These are phyloP conservation scores for Lizonia empirigonia DNA, from an alignment of 2,329 filamentous ascomycete genomes.

Conservation along the genomic window DNA sequence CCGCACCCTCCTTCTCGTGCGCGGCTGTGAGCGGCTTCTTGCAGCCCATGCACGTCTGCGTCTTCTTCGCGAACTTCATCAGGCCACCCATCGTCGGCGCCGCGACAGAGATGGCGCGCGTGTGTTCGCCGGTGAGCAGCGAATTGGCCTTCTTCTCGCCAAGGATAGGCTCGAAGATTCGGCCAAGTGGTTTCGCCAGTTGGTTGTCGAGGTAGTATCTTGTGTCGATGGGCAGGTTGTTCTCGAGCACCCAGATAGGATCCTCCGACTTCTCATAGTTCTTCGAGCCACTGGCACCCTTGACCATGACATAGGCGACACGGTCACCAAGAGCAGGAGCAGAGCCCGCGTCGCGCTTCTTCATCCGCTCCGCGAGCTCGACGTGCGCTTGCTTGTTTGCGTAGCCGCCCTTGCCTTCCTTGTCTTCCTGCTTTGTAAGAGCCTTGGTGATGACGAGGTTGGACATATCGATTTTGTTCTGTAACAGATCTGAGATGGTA, in stretches of 20 bases:
- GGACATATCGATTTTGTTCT: constrained; percentile 98
- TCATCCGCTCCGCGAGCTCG: constrained; percentile 94
- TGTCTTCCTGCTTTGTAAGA: constrained; percentile 69
- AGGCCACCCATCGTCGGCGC: constrained; percentile 89
- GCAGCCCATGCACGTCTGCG: constrained; percentile 97
- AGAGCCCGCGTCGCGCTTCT: constrained; percentile 92
- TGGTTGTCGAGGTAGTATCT: constrained; percentile 99
- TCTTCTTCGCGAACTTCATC: constrained; percentile 99
- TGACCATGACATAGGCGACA: constrained; percentile 97
- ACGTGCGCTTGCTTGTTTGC: constrained; percentile 93
- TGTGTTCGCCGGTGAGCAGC: constrained; percentile 90
- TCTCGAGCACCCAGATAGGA: constrained; percentile 93
- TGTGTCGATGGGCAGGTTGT: constrained; percentile 97
- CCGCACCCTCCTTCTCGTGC: constrained; percentile 80
- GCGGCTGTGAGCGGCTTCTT: constrained; percentile 89
- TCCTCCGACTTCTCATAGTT: constrained; percentile 98
- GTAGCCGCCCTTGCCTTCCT: constrained; percentile 60
- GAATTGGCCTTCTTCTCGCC: constrained; percentile 89
- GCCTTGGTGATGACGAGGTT: constrained; percentile 99
- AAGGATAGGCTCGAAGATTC: constrained; percentile 97
- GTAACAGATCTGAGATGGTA: constrained; percentile 90
- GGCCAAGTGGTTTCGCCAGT: constrained; percentile 87
- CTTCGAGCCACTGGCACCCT: constrained; percentile 84
- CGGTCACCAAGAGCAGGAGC: constrained; percentile 92
- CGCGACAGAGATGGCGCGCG: constrained; percentile 89